Evolutionary conservation across 2,329 filamentous ascomycete genomes (phyloP).

Genomic region (Colletotrichum godetiae): DNA sequence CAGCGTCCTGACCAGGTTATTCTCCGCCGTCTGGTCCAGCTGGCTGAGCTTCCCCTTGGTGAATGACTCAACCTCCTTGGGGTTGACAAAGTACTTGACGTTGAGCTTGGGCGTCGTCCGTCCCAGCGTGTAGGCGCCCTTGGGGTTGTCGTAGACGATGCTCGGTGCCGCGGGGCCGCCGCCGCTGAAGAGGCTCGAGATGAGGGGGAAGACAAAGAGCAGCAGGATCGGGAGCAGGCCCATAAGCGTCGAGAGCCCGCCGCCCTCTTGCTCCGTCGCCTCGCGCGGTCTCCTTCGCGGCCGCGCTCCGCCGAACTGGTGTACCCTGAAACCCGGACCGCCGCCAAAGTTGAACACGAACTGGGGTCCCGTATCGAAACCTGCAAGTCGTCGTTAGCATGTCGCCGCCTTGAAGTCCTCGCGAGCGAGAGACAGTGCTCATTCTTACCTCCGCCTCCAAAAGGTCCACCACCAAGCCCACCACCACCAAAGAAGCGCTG

Average conservation of each 20-base stretch:
- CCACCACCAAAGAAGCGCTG: slow-evolving; percentile 91
- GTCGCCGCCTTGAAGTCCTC: background rate
- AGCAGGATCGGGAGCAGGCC: slow-evolving; percentile 89
- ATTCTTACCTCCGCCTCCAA: slow-evolving; percentile 53
- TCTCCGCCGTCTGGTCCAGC: slow-evolving; percentile 83
- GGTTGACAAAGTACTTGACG: slow-evolving; percentile 88
- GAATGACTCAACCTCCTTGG: slow-evolving; percentile 78
- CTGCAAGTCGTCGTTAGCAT: slow-evolving; percentile 43
- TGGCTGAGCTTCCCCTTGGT: slow-evolving; percentile 75
- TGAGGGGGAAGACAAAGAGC: slow-evolving; percentile 85
- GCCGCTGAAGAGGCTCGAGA: slow-evolving; percentile 82
- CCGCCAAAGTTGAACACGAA: slow-evolving; percentile 97
- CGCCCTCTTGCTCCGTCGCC: slow-evolving; percentile 63
- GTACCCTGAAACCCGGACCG: slow-evolving; percentile 90
- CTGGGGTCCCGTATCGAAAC: slow-evolving; percentile 82
- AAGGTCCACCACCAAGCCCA: slow-evolving; percentile 69
- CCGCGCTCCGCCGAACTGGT: slow-evolving; percentile 88
- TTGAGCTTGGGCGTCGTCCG: slow-evolving; percentile 78
- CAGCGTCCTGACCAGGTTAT: slow-evolving; percentile 75
- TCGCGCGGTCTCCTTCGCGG: slow-evolving; percentile 82
- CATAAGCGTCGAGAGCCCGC: slow-evolving; percentile 70
- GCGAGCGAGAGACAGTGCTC: background rate
- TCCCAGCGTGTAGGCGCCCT: slow-evolving; percentile 78
- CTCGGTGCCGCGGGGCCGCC: slow-evolving; percentile 68
- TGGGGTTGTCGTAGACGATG: slow-evolving; percentile 80